Evolutionary conservation across 257 asterid species (phyloP), one percentile per base, ranked within the genome.

Genomic region (Cinchona pubescens): DNA sequence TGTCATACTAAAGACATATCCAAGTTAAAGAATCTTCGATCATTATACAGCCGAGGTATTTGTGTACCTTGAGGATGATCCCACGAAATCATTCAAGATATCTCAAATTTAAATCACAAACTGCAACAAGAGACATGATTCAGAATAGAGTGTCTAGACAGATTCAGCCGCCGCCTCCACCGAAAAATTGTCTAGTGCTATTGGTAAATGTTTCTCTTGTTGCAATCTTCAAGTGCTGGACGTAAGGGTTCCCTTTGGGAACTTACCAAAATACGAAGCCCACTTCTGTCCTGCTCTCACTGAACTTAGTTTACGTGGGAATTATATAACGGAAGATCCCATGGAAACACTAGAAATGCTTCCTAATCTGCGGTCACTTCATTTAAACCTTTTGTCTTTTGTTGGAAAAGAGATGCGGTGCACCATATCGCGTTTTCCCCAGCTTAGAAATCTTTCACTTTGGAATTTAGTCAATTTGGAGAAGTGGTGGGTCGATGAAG

Each of bases 401-500:
- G 16, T 1, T 0, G 81, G 71, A 18, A 61, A 45, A 53, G 67
- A 76, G 10, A 71, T 80, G 84, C 23, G 11, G 46, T 40, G 71
- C n/a, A 37, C 23, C 14, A 68, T 58, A 23, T n/a, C 0, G 4
- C 76, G 76, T 38, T 80, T 71, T 61, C 53, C 46, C 1, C 35
- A 62, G 43, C 84, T 80, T 38, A 58, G 25, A 55, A 5, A 29
- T 34, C 71, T 76, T 0, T 30, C 5, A 4, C 49, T 80, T 12
- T 19, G 3, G 7, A 4, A 25, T 9, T 66, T 76, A 73, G 14
- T 11, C 2, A 45, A 75, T 27, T 9, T 72, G 48, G 70, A 71
- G 46, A 53, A 51, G 5, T 80, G 84, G 78, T 35, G 4, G n/a
- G 69, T 76, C 27, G 56, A 76, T 1, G 60, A 72, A 21, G 80